phyloP scores from a whole-genome alignment of 2,329 filamentous ascomycete species.

The Orbilia ellipsospora region DNA sequence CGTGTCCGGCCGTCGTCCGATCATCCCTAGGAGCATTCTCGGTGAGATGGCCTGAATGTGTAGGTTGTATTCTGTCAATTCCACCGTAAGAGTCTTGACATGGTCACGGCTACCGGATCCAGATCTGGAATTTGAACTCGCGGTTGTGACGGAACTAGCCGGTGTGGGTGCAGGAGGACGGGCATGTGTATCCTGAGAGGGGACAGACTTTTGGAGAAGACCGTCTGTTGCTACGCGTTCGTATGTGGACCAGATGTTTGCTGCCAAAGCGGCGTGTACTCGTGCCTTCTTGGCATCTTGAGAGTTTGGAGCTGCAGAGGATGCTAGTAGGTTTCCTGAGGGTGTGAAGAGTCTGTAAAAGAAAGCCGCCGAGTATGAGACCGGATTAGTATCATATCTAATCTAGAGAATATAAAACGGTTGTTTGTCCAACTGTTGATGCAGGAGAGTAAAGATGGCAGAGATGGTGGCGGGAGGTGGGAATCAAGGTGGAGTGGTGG shows the following conservation, averaged over 20 bases:
- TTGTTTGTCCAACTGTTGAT: not conserved
- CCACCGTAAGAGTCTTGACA: constrained; percentile 59
- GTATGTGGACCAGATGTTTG: constrained; percentile 59
- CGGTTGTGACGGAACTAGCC: constrained; percentile 1
- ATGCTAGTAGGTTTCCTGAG: constrained; percentile 58
- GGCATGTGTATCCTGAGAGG: constrained; percentile 34
- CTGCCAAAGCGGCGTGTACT: constrained; percentile 59
- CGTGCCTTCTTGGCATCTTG: constrained; percentile 59
- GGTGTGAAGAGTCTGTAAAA: constrained; percentile 58
- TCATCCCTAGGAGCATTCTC: constrained; percentile 58
- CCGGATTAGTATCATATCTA: not conserved
- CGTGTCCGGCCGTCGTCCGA: constrained; percentile 57
- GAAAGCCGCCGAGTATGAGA: not conserved
- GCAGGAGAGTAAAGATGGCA: not conserved
- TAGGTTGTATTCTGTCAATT: constrained; percentile 59
- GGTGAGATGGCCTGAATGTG: constrained; percentile 58
- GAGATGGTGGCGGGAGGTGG: constrained; percentile 5
- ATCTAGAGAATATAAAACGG: not conserved
- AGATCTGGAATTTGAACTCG: constrained; percentile 12
- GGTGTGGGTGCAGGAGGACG: constrained; percentile 21
- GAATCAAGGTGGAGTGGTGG: constrained; percentile 16
- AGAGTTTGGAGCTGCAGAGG: constrained; percentile 58
- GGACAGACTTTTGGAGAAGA: constrained; percentile 56
- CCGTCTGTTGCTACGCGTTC: constrained; percentile 57
- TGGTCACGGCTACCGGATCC: constrained; percentile 28